Base-by-base conservation (phyloP, 2,329 filamentous ascomycete genomes). In the Fusarium praegraminearum region DNA sequence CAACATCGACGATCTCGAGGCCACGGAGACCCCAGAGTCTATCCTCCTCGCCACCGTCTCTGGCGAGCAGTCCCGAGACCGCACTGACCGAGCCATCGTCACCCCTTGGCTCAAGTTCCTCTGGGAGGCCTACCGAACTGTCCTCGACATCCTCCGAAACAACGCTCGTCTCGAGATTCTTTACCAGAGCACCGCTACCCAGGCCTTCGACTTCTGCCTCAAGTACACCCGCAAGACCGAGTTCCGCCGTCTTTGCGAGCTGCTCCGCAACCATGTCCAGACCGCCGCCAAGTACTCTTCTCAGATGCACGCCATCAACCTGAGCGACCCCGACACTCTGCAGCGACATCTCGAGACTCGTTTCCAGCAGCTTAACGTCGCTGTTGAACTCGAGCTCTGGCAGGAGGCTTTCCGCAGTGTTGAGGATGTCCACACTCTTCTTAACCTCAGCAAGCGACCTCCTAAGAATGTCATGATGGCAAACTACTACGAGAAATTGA, bases 401-500 rank as follows among this genome's bases (percentile, higher is more conserved):
- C 96, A 99, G 83, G 96, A 99, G 85, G 96, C 96, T 71, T 99
- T 99, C 91, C 93, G 96, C 81, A 98, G 94, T 78, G 95, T 99
- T 51, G 96, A 99, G 84, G 96, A 99, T 79, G 98, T 98, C 74
- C 96, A 99, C 84, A 98, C 94, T 53, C 89, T 99, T 57, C 90
- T 99, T 73, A 98, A 91, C 84, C 88, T 98, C 75, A 98, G 95
- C 91, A 98, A 98, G 89, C 93, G 96, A 58, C 94, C 94, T 40
- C 91, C 96, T 57, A 98, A 98, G 91, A 98, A 98, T 80, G 87
- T 98, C 79, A 98, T 99, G 96, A 99, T 99, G 96, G 96, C 96
- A 83, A 99, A 98, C 86, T 99, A 99, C 87, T 99, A 98, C 83
- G 96, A 99, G 87, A 98, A 98, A 85, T 90, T 99, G 62, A 98